phyloP scores from a whole-genome alignment of 441 rosid species.

The Daphne laureola region DNA sequence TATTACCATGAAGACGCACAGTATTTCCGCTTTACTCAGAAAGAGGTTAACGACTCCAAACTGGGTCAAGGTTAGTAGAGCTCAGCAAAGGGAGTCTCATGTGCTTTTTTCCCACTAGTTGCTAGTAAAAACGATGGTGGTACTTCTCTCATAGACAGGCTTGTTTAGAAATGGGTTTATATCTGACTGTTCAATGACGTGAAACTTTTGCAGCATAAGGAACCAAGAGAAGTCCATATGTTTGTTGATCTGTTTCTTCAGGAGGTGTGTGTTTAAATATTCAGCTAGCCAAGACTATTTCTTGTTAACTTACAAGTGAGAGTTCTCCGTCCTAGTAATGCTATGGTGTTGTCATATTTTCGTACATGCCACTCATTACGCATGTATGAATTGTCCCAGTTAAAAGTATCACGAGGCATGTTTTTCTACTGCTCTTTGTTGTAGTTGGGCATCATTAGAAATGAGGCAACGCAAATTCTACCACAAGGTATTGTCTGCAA shows the following conservation, averaged over 20 bases:
- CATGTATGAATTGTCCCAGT: too few relatives aligned
- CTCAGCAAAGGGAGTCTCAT: background rate
- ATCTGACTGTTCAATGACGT: slow-evolving; percentile 8
- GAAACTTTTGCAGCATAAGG: slow-evolving; percentile 74
- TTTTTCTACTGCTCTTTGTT: background rate
- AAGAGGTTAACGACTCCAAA: slow-evolving; percentile 94
- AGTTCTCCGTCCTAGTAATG: too few relatives aligned
- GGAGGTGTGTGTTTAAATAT: slow-evolving; percentile 50
- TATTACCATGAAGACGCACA: slow-evolving; percentile 70
- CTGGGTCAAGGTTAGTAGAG: slow-evolving; percentile 83
- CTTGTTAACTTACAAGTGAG: too few relatives aligned
- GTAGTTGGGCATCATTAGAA: slow-evolving; percentile 64
- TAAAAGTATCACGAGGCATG: too few relatives aligned
- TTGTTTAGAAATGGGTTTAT: background rate
- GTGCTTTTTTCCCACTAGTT: too few relatives aligned
- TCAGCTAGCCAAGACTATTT: background rate
- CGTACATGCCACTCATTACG: too few relatives aligned
- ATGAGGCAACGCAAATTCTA: slow-evolving; percentile 82
- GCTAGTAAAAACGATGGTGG: too few relatives aligned
- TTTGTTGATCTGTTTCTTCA: slow-evolving; percentile 87
- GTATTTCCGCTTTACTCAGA: slow-evolving; percentile 75
- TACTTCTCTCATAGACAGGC: too few relatives aligned
- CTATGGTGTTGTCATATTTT: too few relatives aligned
- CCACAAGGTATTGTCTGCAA: slow-evolving; percentile 64
- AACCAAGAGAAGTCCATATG: slow-evolving; percentile 99